Conservation (phyloP, 225 moss, liverwort and hornwort genomes). For the Marchantia polymorpha region DNA sequence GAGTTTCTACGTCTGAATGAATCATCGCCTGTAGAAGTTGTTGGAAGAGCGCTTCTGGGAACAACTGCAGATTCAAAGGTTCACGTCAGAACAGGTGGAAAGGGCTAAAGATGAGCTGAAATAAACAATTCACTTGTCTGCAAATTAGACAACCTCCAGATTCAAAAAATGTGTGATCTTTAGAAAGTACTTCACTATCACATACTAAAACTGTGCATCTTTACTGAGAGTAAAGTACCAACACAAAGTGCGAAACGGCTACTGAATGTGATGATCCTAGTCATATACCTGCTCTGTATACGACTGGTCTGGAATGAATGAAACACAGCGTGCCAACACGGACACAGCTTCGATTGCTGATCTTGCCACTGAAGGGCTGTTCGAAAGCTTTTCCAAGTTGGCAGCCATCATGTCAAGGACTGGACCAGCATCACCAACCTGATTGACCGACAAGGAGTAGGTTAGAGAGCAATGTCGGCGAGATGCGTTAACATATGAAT, state of each 20-base stretch:
- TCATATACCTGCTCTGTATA: conserved; percentile 66
- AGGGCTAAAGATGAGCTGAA: neutral
- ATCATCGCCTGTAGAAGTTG: conserved; percentile 85
- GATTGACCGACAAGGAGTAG: neutral
- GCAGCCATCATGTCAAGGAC: conserved; percentile 94
- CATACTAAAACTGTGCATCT: neutral
- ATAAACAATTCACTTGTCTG: neutral
- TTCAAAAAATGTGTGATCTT: neutral
- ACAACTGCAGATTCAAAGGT: conserved; percentile 53
- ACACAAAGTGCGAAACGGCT: neutral
- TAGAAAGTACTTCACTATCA: neutral
- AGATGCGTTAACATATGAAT: neutral
- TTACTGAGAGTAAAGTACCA: too few relatives aligned
- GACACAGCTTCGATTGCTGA: conserved; percentile 75
- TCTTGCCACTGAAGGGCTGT: conserved; percentile 56
- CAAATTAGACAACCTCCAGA: neutral
- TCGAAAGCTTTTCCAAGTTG: conserved; percentile 75
- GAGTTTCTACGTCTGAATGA: conserved; percentile 76
- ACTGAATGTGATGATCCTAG: neutral
- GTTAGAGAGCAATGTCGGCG: neutral
- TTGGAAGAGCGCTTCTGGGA: conserved; percentile 80
- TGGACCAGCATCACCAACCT: conserved; percentile 89
- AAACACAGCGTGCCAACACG: conserved; percentile 74
- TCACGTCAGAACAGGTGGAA: neutral
- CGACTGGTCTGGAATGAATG: conserved; percentile 68